Evolutionary conservation across 1,284 basidiomycete genomes (phyloP), one percentile per base, ranked within the genome.

Genomic region (Sporisorium iseilematis-ciliati): DNA sequence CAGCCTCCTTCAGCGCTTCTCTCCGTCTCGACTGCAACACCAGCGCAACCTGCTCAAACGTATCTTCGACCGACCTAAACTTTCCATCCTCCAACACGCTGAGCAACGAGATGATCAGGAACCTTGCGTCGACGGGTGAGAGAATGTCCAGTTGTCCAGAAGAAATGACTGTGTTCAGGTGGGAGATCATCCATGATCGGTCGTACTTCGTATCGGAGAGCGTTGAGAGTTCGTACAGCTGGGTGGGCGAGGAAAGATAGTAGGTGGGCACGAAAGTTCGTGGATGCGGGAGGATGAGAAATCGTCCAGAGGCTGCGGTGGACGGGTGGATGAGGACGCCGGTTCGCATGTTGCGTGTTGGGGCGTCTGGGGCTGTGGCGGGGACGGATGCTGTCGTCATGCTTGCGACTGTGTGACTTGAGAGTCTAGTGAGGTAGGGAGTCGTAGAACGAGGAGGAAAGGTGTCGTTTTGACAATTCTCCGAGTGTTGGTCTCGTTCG

Each of bases 251-350:
- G 25, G 29, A 29, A 11, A 77, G 60, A 46, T 63, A 73, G 57
- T 77, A 77, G 1, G 60, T 67, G 2, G 75, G 70, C 0, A 73
- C 46, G 2, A 23, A 14, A 0, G 63, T 77, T 16, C 70, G 56
- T 2, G 75, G 75, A 29, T 77, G 75, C 8, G 75, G 70, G 14
- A 77, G 66, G 46, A 64, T 43, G n/a, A 77, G 63, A 20, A 65
- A 59, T 23, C 68, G 64, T 3, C 62, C 65, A 16, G 51, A 58
- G 8, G 5, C 14, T 2, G 56, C 61, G 14, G 42, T 42, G 20
- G 38, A 6, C 1, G 66, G 73, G 21, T 71, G 73, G 26, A 75
- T 51, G 26, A 75, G 46, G 4, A 75, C 57, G 20, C 63, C 52
- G 1, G 51, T 75, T 38, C 66, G 72, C 46, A 57, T 52, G 6